A percentile compares a stretch with the other conserved stretches of the same genome.
phyloP scores from a whole-genome alignment of 106 monocot genomes.

The Acorus gramineus region DNA sequence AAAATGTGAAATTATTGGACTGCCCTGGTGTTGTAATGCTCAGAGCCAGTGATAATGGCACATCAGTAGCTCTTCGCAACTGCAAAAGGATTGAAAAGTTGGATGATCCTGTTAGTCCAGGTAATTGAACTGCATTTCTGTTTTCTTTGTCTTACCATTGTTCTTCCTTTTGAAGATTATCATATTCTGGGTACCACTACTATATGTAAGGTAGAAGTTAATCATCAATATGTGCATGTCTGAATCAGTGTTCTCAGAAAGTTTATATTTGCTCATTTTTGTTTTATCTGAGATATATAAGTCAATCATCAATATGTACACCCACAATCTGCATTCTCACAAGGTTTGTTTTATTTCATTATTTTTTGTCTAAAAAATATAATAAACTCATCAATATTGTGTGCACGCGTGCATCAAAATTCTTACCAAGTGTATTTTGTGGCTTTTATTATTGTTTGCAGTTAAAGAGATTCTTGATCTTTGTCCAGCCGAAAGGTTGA shows the following conservation, averaged over 20 bases:
- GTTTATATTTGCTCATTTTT: no score
- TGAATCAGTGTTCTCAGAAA: no score
- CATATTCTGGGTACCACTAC: no score
- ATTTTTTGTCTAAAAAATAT: constrained; percentile 1
- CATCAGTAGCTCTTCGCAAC: constrained; percentile 73
- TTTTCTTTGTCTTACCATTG: neutral
- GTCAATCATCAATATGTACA: no score
- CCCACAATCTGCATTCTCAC: no score
- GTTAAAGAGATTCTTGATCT: constrained; percentile 87
- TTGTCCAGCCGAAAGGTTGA: constrained; percentile 77
- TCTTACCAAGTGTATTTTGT: no score
- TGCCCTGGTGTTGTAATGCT: constrained; percentile 98
- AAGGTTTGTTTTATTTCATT: neutral
- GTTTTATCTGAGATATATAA: no score
- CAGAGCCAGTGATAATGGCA: constrained; percentile 50
- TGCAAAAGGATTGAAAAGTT: constrained; percentile 95
- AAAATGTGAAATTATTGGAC: constrained; percentile 82
- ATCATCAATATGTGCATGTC: no score
- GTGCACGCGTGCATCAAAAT: no score
- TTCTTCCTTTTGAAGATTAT: neutral
- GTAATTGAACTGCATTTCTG: constrained; percentile 19
- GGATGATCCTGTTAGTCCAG: constrained; percentile 69
- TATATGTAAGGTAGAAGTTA: no score
- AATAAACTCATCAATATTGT: no score
- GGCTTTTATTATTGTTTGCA: constrained; percentile 8